Percentiles rank a stretch among this genome's conserved stretches.
These are phyloP conservation scores for Leccinum rimulosum DNA, from an alignment of 768 basidiomycete genomes.

Conservation along the genomic window DNA sequence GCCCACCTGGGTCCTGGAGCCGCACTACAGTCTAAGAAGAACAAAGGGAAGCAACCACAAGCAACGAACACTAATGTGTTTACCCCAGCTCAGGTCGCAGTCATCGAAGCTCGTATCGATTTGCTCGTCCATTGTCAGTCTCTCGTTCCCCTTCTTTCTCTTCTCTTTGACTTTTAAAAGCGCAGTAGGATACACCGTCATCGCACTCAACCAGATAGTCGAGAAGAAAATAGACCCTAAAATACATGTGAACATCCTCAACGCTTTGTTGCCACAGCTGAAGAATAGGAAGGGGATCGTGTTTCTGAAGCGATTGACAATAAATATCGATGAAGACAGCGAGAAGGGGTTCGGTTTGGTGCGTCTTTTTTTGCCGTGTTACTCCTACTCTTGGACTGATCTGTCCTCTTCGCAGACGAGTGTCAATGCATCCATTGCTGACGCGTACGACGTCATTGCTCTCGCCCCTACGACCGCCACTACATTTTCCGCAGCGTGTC, in stretches of 20 bases:
- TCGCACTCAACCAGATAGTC: slow-evolving; percentile 74
- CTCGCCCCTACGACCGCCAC: slow-evolving; percentile 69
- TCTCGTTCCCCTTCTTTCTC: not conserved
- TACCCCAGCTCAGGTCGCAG: slow-evolving; percentile 53
- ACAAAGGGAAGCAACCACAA: slow-evolving; percentile 37
- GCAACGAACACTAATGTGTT: slow-evolving; percentile 36
- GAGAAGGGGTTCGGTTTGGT: slow-evolving; percentile 86
- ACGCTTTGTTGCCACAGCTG: slow-evolving; percentile 56
- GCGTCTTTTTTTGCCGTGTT: slow-evolving; percentile 18
- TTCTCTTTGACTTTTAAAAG: slow-evolving; percentile 6
- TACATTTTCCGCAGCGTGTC: slow-evolving; percentile 76
- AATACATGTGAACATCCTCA: slow-evolving; percentile 62
- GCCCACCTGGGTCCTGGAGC: slow-evolving; percentile 18
- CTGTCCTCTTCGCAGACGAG: slow-evolving; percentile 51
- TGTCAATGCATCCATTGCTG: slow-evolving; percentile 59
- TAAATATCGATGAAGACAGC: slow-evolving; percentile 78
- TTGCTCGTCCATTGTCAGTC: slow-evolving; percentile 69
- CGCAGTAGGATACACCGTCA: slow-evolving; percentile 82
- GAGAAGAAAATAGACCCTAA: slow-evolving; percentile 71
- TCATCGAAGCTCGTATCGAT: slow-evolving; percentile 64
- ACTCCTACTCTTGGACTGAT: not conserved
- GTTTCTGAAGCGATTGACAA: slow-evolving; percentile 74
- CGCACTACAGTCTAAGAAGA: slow-evolving; percentile 23
- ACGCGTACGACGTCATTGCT: slow-evolving; percentile 73
- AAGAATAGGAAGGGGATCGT: slow-evolving; percentile 58